Conservation (phyloP, 2,329 filamentous ascomycete species). For the Calcarisporium arbuscula region DNA sequence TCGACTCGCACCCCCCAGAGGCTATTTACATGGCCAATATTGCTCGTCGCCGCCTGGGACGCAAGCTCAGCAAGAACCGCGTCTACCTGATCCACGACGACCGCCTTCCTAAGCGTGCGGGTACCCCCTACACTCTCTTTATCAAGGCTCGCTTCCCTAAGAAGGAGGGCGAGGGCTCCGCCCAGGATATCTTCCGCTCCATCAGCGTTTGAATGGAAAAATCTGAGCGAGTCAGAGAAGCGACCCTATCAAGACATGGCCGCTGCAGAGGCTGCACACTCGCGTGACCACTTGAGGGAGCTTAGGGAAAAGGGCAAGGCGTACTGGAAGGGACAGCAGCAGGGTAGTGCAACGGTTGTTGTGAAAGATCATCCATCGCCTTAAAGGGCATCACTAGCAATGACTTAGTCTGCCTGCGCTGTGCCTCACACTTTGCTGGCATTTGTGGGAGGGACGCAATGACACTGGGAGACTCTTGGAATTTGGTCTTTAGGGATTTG, state of each 20-base stretch:
- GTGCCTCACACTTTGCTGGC: too few relatives aligned
- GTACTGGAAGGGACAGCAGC: constrained; percentile 13
- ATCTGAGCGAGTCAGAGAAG: constrained; percentile 34
- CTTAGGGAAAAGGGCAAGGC: constrained; percentile 18
- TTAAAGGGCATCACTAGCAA: too few relatives aligned
- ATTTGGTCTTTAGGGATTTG: too few relatives aligned
- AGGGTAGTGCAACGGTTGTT: constrained; percentile 1
- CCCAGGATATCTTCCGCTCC: constrained; percentile 15
- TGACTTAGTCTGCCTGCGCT: too few relatives aligned
- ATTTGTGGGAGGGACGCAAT: too few relatives aligned
- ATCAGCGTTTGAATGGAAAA: constrained; percentile 36
- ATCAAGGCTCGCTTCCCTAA: constrained; percentile 29
- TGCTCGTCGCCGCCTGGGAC: constrained; percentile 37
- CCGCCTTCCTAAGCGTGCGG: constrained; percentile 37
- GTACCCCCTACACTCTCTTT: constrained; percentile 29
- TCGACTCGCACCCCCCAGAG: constrained; percentile 33
- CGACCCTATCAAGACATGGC: constrained; percentile 29
- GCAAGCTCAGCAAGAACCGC: constrained; percentile 22
- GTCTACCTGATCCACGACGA: constrained; percentile 34
- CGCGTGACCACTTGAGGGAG: constrained; percentile 17
- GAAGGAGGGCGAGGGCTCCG: constrained; percentile 12
- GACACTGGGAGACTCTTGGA: too few relatives aligned
- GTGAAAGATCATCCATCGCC: too few relatives aligned
- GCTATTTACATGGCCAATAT: constrained; percentile 40
- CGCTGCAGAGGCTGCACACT: constrained; percentile 9